Conservation (phyloP, 179 eudicot species). For the Silene noctiflora region DNA sequence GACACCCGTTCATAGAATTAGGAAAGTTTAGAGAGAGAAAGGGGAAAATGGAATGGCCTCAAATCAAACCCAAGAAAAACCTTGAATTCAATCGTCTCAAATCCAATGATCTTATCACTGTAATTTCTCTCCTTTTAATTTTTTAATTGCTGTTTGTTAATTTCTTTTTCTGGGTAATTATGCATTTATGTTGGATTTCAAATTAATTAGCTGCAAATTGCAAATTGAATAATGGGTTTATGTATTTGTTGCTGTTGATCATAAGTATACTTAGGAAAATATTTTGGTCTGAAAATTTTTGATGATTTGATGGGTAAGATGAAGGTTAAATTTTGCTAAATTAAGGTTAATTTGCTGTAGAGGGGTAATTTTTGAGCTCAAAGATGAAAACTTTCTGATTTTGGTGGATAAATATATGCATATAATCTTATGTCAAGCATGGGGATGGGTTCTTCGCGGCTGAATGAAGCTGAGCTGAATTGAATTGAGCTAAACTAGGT, state of each 20-base stretch:
- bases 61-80: constrained; percentile 62
- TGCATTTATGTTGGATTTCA: not conserved
- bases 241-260: not conserved
- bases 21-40: too few species aligned
- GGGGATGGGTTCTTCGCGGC: too few species aligned
- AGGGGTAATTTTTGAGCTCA: not conserved
- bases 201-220: not conserved
- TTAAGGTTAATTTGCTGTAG: not conserved
- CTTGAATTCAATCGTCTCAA: constrained; percentile 59
- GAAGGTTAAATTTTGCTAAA: not conserved
- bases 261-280: not conserved
- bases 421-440: too few species aligned
- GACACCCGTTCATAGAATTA: too few species aligned
- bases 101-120: constrained; percentile 68
- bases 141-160: not conserved
- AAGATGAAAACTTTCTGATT: not conserved
- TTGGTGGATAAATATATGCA: not conserved
- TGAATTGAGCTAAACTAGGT: too few species aligned
- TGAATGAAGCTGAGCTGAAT: too few species aligned
- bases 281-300: not conserved
- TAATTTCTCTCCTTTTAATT: constrained; percentile 21
- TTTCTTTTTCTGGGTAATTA: not conserved
- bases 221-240: not conserved
- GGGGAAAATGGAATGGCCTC: constrained; percentile 59
- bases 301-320: not conserved